A percentile compares a stretch with the other conserved stretches of the same genome.
Evolutionary conservation across 148 eudicot species (phyloP).

Genomic region (Chenopodium berlandieri): DNA sequence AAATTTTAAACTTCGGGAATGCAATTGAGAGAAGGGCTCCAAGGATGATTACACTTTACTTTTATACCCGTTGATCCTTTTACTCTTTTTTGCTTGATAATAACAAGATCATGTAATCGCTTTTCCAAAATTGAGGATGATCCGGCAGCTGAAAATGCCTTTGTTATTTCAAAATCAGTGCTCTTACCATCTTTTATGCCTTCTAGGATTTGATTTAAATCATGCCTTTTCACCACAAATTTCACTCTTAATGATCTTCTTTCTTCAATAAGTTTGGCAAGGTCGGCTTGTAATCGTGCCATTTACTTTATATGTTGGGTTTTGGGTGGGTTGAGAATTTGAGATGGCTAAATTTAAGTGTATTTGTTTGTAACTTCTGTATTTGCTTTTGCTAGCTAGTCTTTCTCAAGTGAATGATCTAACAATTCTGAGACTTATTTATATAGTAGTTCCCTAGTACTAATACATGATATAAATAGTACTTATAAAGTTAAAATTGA

Average conservation of each 20-base stretch:
- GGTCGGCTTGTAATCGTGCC: constrained; percentile 8
- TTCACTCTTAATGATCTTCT: constrained; percentile 21
- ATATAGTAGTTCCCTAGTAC: neutral
- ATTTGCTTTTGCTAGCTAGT: neutral
- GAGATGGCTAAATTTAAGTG: neutral
- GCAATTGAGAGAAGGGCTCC: constrained; percentile 19
- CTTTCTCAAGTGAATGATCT: neutral
- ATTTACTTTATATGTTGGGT: neutral
- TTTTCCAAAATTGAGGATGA: constrained; percentile 14
- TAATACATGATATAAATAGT: neutral
- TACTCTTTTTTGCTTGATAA: constrained; percentile 13
- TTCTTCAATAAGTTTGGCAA: constrained; percentile 7
- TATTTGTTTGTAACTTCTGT: neutral
- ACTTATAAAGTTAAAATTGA: neutral
- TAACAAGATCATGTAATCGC: constrained; percentile 18
- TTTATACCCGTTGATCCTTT: neutral
- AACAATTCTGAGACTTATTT: neutral
- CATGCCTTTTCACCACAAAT: constrained; percentile 19
- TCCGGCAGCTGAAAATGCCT: constrained; percentile 16
- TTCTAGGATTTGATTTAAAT: constrained; percentile 20
- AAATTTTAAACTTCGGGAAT: constrained; percentile 17
- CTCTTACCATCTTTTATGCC: constrained; percentile 21
- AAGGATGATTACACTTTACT: constrained; percentile 15
- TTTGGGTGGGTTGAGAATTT: neutral
- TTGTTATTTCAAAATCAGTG: constrained; percentile 15